phyloP scores from a whole-genome alignment of 1,284 basidiomycete genomes.

The Cryptococcus depauperatus region DNA sequence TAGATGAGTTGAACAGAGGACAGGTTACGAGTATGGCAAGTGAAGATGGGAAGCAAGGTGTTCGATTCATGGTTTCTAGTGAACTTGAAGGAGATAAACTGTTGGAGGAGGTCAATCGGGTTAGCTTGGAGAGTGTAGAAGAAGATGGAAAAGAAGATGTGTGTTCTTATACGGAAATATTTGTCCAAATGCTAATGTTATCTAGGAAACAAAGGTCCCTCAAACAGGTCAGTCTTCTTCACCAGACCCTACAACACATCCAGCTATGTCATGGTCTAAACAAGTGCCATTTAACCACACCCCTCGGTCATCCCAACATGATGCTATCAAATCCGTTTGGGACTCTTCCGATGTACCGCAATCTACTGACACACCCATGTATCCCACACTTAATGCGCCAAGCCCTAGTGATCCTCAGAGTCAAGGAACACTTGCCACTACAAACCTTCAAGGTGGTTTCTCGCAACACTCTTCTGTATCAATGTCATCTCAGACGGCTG shows the following conservation, averaged over 20 bases:
- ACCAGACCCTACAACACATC: too few relatives aligned
- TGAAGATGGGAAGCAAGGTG: constrained; percentile 24
- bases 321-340: constrained; percentile 34
- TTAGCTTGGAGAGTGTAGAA: constrained; percentile 40
- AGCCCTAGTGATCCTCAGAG: constrained; percentile 15
- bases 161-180: too few relatives aligned
- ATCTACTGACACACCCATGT: constrained; percentile 27
- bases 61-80: constrained; percentile 44
- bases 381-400: constrained; percentile 37
- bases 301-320: constrained; percentile 28
- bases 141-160: constrained; percentile 20
- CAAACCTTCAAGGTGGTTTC: constrained; percentile 7
- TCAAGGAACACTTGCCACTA: constrained; percentile 9
- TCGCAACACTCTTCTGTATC: constrained; percentile 17
- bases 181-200: background rate
- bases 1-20: background rate
- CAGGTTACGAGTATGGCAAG: constrained; percentile 1
- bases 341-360: constrained; percentile 18
- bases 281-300: constrained; percentile 19
- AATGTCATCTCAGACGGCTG: constrained; percentile 4
- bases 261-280: too few relatives aligned
- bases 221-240: too few relatives aligned
- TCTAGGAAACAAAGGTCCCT: too few relatives aligned
- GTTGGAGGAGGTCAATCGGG: constrained; percentile 44
- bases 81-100: constrained; percentile 43